Evolutionary conservation across 148 eudicot species (phyloP), one percentile per base, ranked within the genome.

Genomic region (Oxyria digyna): DNA sequence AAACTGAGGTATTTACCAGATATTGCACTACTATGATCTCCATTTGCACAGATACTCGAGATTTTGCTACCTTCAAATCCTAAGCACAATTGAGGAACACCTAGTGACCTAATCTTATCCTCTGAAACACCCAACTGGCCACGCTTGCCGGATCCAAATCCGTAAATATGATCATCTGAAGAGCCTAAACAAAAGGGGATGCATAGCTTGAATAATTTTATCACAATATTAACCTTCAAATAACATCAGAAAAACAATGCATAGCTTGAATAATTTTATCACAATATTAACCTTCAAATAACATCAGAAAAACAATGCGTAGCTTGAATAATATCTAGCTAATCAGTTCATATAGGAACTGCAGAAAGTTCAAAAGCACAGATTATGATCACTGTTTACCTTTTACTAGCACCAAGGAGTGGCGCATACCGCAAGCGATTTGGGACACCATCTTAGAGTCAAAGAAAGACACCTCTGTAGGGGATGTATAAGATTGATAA

Each of bases 371-470:
- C 31, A 26, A 55, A 55, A 27, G 1, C 24, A 67, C 48, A 57
- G n/a, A 18, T 46, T 49, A 69, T 26, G 63, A 55, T 29, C 6
- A 27, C 41, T 38, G 0, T 17, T 66, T 80, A 93, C 98, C 98
- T 85, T 80, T 75, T 41, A 84, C 67, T 67, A 86, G 78, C 68
- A 82, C 96, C 73, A 93, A 75, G 1, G 98, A 77, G 70, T 93
- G 98, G 29, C 98, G 95, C 98, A 90, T 83, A 43, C 98, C 98
- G 74, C 98, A 93, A 45, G 90, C 91, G 26, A 93, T 81, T 75
- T 87, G 87, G 69, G 81, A 68, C 15, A 82, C 98, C 69, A 70
- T 86, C 77, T 82, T 84, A 31, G 87, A 78, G 62, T 72, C 38
- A 65, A 93, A 82, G 77, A 75, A 75, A 1, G 81, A 78, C 62